phyloP scores from a whole-genome alignment of 208 protist species.

The Leishmania amazonensis region DNA sequence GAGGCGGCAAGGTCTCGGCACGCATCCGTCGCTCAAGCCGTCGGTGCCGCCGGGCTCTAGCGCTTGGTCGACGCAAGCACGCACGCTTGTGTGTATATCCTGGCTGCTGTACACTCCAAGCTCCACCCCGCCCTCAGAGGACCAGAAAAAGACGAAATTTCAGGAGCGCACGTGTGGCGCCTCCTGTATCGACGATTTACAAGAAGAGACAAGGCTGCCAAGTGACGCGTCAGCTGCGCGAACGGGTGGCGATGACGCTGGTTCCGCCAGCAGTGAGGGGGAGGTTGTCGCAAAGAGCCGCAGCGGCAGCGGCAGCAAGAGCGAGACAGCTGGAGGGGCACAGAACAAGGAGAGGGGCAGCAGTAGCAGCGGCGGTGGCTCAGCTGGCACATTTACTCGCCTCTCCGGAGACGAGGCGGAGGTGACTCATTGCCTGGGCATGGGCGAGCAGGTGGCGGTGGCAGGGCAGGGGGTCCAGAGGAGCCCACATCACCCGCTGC shows the following conservation, averaged over 20 bases:
- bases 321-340: background rate
- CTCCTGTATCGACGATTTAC: background rate
- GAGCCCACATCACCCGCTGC: background rate
- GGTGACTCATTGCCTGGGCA: slow-evolving; percentile 15
- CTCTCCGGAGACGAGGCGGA: slow-evolving; percentile 17
- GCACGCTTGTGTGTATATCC: slow-evolving; percentile 26
- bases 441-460: slow-evolving; percentile 17
- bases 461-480: background rate
- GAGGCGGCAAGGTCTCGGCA: background rate
- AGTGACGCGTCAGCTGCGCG: background rate
- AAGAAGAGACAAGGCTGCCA: background rate
- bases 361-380: background rate
- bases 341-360: no score
- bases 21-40: background rate
- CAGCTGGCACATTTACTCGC: slow-evolving; percentile 13
- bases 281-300: background rate
- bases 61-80: slow-evolving; percentile 8
- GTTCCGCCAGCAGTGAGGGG: background rate
- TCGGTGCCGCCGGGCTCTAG: background rate
- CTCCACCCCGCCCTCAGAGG: slow-evolving; percentile 14
- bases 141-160: slow-evolving; percentile 18
- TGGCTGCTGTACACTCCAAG: slow-evolving; percentile 16
- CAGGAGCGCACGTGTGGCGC: background rate
- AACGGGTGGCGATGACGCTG: background rate
- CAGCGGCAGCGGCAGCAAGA: background rate